Evolutionary conservation across 1,139 yeast species (phyloP).

Genomic region (Lodderomyces parapsilosis): DNA sequence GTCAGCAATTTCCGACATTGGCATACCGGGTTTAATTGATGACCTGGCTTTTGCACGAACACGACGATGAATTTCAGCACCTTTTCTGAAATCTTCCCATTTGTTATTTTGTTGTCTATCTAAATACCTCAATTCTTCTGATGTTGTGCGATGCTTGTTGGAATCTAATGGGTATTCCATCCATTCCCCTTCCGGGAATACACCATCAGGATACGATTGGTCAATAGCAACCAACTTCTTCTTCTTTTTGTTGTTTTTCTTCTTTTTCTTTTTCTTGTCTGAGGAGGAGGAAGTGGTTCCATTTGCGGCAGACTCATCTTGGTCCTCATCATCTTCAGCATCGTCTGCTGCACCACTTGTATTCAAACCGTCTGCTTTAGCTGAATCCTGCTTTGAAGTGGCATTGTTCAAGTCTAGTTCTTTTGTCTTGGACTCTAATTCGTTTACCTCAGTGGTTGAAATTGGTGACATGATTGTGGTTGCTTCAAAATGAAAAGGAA

Average conservation of each 20-base stretch:
- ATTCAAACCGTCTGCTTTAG: not conserved
- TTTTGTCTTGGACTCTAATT: not conserved
- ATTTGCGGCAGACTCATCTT: conserved; percentile 13
- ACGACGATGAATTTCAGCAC: conserved; percentile 92
- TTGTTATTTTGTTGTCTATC: conserved; percentile 63
- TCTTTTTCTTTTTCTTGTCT: conserved; percentile 43
- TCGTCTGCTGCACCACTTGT: conserved; percentile 1
- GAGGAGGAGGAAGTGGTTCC: conserved; percentile 23
- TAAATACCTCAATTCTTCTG: conserved; percentile 79
- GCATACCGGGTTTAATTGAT: conserved; percentile 85
- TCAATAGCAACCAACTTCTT: conserved; percentile 57
- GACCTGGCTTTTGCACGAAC: conserved; percentile 80
- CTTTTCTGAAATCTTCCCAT: conserved; percentile 92
- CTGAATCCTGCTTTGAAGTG: not conserved
- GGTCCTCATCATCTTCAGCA: conserved; percentile 9
- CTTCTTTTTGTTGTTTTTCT: conserved; percentile 47
- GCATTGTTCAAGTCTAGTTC: not conserved
- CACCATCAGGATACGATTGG: conserved; percentile 65
- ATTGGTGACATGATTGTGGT: not conserved
- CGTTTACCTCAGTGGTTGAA: not conserved
- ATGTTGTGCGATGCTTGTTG: conserved; percentile 74
- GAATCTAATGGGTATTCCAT: conserved; percentile 69
- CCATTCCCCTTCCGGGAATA: conserved; percentile 90
- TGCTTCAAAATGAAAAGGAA: not conserved
- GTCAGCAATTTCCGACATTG: conserved; percentile 86